Evolutionary conservation across 148 eudicot species (phyloP).

Genomic region (Diospyros kaki): DNA sequence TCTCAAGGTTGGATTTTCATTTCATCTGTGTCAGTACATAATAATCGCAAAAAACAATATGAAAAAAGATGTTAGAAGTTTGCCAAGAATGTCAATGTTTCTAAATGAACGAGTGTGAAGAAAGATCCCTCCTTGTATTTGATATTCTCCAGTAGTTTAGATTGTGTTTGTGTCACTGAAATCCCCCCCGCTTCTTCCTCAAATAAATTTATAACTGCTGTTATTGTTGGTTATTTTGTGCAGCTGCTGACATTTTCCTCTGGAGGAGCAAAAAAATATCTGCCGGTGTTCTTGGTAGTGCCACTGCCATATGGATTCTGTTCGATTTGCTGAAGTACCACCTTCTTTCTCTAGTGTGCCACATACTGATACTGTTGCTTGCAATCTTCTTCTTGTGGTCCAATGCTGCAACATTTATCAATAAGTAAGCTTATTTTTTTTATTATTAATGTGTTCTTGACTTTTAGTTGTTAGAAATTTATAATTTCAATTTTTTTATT

Average conservation of each 20-base stretch:
- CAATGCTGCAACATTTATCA: conserved; percentile 49
- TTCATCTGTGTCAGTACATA: too few species aligned
- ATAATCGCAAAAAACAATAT: too few species aligned
- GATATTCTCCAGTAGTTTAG: too few species aligned
- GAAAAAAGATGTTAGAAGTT: too few species aligned
- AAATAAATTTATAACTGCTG: too few species aligned
- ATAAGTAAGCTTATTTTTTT: conserved; percentile 12
- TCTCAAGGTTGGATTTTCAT: too few species aligned
- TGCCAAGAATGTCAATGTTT: too few species aligned
- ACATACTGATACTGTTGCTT: conserved; percentile 45
- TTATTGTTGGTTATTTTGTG: conserved; percentile 3
- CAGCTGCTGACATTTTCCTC: conserved; percentile 68
- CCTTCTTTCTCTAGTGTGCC: conserved; percentile 59
- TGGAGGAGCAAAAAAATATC: conserved; percentile 76
- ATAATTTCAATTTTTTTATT: not conserved
- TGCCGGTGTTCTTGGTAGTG: conserved; percentile 47
- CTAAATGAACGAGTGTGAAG: too few species aligned
- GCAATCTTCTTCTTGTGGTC: conserved; percentile 60
- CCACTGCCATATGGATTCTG: conserved; percentile 56
- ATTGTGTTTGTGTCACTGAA: too few species aligned
- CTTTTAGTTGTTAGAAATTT: not conserved
- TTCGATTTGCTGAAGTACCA: conserved; percentile 61
- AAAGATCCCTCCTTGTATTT: too few species aligned
- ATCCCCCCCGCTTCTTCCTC: too few species aligned
- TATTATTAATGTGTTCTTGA: not conserved